These are phyloP conservation scores for Porcisia deanei DNA, from an alignment of 208 protist species.

Conservation along the genomic window DNA sequence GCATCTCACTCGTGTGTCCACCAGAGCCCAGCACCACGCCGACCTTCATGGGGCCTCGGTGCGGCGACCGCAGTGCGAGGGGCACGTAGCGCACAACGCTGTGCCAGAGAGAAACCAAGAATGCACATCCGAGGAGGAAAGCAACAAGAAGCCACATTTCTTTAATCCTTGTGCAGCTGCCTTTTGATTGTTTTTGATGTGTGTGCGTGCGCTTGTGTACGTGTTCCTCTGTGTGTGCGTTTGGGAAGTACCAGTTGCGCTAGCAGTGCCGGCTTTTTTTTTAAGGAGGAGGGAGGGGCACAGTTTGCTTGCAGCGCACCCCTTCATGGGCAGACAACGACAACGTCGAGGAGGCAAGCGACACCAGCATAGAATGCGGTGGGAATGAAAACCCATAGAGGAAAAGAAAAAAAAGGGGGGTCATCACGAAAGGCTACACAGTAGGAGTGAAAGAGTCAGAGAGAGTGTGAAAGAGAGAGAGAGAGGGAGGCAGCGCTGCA, in stretches of 20 bases:
- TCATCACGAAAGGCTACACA: neutral
- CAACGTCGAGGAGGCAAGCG: neutral
- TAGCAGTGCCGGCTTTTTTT: too few species aligned
- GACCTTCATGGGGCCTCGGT: conserved; percentile 41
- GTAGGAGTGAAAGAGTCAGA: neutral
- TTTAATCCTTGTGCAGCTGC: too few species aligned
- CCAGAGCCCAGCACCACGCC: conserved; percentile 89
- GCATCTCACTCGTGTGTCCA: conserved; percentile 93
- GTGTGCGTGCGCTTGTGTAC: neutral
- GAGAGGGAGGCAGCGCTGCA: neutral
- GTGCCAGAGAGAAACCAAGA: conserved; percentile 22
- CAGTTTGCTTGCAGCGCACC: too few species aligned
- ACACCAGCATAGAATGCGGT: neutral
- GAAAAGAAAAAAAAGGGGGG: neutral
- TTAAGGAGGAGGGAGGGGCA: neutral
- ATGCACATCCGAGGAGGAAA: neutral
- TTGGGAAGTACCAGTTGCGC: too few species aligned
- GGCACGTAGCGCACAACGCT: conserved; percentile 16
- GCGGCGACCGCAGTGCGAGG: conserved; percentile 24
- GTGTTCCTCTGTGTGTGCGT: neutral
- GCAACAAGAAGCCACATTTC: conserved; percentile 21
- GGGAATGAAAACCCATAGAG: neutral
- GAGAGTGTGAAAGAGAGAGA: too few species aligned
- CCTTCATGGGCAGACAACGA: neutral
- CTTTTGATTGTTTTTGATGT: neutral